Conservation (phyloP, 2,329 filamentous ascomycete genomes). For the Trichoderma citrinoviride region DNA sequence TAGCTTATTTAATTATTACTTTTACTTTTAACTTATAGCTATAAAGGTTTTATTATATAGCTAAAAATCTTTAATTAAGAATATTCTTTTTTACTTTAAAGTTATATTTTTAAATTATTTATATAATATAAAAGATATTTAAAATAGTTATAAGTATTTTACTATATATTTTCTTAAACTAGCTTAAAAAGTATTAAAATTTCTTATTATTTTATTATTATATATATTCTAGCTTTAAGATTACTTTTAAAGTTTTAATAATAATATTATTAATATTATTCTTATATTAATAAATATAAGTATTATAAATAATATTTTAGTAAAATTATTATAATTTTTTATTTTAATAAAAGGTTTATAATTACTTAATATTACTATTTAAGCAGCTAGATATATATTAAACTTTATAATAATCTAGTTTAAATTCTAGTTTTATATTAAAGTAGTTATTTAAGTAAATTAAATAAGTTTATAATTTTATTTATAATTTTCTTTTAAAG, state of each 20-base stretch:
- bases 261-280: background rate
- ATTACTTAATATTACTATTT: background rate
- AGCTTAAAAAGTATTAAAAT: slow-evolving; percentile 9
- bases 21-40: background rate
- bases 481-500: background rate
- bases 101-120: background rate
- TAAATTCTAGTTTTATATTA: background rate
- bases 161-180: background rate
- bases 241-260: background rate
- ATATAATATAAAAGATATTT: background rate
- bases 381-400: background rate
- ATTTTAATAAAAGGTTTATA: background rate
- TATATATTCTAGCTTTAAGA: slow-evolving; percentile 9
- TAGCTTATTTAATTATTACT: background rate
- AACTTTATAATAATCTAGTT: background rate
- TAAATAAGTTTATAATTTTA: background rate
- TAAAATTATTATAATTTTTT: background rate
- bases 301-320: background rate
- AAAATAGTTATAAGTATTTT: background rate
- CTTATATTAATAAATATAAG: background rate
- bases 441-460: background rate
- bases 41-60: background rate
- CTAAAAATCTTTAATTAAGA: background rate
- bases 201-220: slow-evolving; percentile 17
- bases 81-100: background rate